These are phyloP conservation scores for Leishmania tarentolae DNA, from an alignment of 208 protist species.

Conservation along the genomic window DNA sequence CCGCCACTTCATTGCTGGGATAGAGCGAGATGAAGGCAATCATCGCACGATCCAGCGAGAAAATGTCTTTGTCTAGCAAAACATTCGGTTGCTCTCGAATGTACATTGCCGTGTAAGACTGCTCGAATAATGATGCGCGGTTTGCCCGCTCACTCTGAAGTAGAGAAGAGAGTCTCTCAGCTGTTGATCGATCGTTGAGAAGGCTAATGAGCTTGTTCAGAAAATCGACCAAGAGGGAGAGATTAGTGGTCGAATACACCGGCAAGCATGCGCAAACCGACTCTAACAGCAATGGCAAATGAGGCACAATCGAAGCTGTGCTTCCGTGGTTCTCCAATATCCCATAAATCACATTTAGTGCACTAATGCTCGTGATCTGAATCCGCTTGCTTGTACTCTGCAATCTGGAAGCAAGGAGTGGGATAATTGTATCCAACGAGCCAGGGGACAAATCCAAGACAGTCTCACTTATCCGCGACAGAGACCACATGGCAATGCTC, in stretches of 20 bases:
- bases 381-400: constrained; percentile 82
- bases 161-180: constrained; percentile 29
- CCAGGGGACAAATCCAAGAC: constrained; percentile 32
- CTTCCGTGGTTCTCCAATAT: constrained; percentile 45
- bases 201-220: constrained; percentile 33
- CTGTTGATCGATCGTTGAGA: constrained; percentile 21
- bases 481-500: constrained; percentile 85
- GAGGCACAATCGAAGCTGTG: constrained; percentile 16
- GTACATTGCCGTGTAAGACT: constrained; percentile 63
- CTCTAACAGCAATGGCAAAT: constrained; percentile 40
- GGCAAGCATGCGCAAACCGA: constrained; percentile 55
- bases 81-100: constrained; percentile 59
- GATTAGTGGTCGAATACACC: constrained; percentile 76
- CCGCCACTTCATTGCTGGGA: constrained; percentile 44
- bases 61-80: constrained; percentile 83
- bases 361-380: constrained; percentile 69
- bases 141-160: constrained; percentile 51
- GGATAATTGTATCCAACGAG: constrained; percentile 40
- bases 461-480: constrained; percentile 69
- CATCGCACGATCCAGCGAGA: constrained; percentile 76
- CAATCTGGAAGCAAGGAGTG: constrained; percentile 48
- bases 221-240: constrained; percentile 72
- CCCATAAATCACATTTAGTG: constrained; percentile 51
- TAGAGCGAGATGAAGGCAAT: constrained; percentile 44
- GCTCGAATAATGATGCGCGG: constrained; percentile 60